Evolutionary conservation across 2,329 filamentous ascomycete genomes (phyloP), one percentile per base, ranked within the genome.

Genomic region (Beauveria pseudobassiana): DNA sequence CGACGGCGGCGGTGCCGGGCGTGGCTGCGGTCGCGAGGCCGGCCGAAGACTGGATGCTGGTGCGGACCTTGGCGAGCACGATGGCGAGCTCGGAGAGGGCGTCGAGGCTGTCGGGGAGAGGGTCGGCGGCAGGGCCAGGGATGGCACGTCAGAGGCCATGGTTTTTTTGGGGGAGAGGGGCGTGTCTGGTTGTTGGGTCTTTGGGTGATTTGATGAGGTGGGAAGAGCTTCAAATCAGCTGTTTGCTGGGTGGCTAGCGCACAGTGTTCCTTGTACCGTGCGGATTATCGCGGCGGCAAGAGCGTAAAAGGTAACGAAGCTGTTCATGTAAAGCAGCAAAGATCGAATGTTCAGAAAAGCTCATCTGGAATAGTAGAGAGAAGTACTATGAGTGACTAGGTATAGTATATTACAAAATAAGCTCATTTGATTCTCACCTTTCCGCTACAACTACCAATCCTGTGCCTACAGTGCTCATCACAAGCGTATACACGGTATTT

Each of bases 81-180:
- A 86, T 82, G 69, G 91, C 87, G 59, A 97, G 85, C 69, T 92
- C 86, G 28, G 92, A 91, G 59, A 96, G 83, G 67, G 91, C 85
- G 78, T 96, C 93, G 77, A 97, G 91, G 55, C 86, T 86, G 74
- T 93, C 88, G 30, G 93, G 55, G 90, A 84, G 64, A 95, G 88
- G 61, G 88, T 85, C 3, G 83, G 76, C 38, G 87, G 82, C 63
- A 84, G 77, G 65, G 78, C 77, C 70, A 82, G 78, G 24, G 75
- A 77, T 69, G 75, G 78, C 75, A 68, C 51, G 46, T 56, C 51
- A 45, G 76, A 76, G 70, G 70, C 67, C 66, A 68, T 68, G 50
- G 59, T 62, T 46, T 26, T 43, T 26, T 43, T 14, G 1, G 5
- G 12, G n/a, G 2, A 16, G n/a, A 3, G 7, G 30, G 50, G 16